A percentile compares a stretch with the other conserved stretches of the same genome.
Evolutionary conservation across 1,284 basidiomycete species (phyloP).

Genomic region (Tilletia indica): DNA sequence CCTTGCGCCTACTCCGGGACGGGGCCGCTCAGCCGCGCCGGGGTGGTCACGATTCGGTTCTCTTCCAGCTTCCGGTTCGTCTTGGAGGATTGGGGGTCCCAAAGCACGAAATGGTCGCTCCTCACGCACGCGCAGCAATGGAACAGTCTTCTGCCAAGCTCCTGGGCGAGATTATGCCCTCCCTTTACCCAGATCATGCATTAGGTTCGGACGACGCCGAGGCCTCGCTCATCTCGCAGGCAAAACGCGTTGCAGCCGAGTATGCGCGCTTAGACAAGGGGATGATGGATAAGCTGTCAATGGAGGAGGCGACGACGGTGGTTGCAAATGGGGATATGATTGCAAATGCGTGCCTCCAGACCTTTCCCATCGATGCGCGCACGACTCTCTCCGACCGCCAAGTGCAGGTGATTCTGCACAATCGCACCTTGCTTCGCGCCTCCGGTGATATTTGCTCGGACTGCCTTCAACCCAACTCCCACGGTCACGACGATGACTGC

Average conservation of each 20-base stretch:
- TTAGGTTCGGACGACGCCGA: not conserved
- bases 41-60: not conserved
- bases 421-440: not conserved
- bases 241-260: not conserved
- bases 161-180: not conserved
- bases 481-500: slow-evolving; percentile 10
- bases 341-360: not conserved
- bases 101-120: not conserved
- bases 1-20: not conserved
- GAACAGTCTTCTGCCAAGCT: not conserved
- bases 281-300: not conserved
- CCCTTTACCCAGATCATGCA: not conserved
- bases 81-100: not conserved
- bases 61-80: not conserved
- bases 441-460: not conserved
- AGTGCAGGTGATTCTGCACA: not conserved
- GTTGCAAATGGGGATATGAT: not conserved
- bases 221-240: not conserved
- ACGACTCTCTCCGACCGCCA: not conserved
- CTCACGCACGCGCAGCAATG: slow-evolving; percentile 1
- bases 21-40: not conserved
- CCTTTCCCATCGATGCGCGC: not conserved
- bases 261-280: not conserved
- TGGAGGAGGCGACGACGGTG: not conserved
- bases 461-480: not conserved